phyloP scores from a whole-genome alignment of 441 rosid species.

The Bruguiera hainesii region DNA sequence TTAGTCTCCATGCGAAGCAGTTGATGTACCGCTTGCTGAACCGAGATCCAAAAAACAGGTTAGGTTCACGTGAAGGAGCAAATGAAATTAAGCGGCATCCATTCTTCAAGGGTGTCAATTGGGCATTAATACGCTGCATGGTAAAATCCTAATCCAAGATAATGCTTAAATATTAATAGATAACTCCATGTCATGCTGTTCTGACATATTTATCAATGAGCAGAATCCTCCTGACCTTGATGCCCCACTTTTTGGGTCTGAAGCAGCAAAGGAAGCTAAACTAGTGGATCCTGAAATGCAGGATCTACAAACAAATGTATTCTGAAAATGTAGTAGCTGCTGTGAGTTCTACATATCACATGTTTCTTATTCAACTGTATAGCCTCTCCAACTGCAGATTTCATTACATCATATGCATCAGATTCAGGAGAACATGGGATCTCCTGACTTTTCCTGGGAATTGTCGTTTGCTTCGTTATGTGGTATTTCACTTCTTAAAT shows the following conservation, averaged over 20 bases:
- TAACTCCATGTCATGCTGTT: no score
- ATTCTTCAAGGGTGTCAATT: conserved; percentile 73
- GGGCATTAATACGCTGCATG: conserved; percentile 89
- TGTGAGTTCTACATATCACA: neutral
- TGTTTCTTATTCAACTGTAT: neutral
- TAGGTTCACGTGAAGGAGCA: conserved; percentile 83
- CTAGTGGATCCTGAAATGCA: conserved; percentile 55
- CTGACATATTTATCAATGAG: conserved; percentile 1
- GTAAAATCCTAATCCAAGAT: conserved; percentile 32
- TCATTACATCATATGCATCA: no score
- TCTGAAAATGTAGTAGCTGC: conserved; percentile 33
- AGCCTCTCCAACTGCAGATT: no score
- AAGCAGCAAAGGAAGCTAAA: conserved; percentile 47
- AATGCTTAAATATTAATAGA: no score
- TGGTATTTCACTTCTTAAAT: no score
- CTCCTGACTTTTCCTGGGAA: no score
- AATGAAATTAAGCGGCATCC: conserved; percentile 76
- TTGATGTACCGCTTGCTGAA: conserved; percentile 65
- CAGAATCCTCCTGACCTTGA: conserved; percentile 87
- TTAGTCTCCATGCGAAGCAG: conserved; percentile 63
- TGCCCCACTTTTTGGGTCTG: conserved; percentile 41
- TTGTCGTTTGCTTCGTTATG: no score
- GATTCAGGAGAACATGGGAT: no score
- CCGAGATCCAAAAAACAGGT: conserved; percentile 77
- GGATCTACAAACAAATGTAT: conserved; percentile 74